Evolutionary conservation across 768 basidiomycete genomes (phyloP), one percentile per base, ranked within the genome.

Genomic region (Leccinum uliginosum): DNA sequence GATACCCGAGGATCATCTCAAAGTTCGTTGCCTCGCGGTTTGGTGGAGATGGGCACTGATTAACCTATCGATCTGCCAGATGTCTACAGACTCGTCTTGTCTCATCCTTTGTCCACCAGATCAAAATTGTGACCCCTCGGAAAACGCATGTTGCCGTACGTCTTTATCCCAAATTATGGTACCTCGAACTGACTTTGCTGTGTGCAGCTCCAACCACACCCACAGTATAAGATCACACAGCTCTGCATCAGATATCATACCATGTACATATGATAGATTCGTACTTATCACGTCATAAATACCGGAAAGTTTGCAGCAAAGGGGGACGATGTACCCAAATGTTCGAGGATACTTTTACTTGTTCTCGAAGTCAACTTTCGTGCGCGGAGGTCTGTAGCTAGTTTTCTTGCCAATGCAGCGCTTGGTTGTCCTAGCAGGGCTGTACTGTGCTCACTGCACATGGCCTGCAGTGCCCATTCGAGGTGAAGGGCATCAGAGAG

Each of bases 81-180:
- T 75, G 47, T 75, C 75, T 24, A 74, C 74, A 40, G 76, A 83
- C 56, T 80, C 83, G 4, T 80, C 79, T 14, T 92, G 90, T 69
- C 76, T 91, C 54, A 85, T 92, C 58, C 63, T 83, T 19, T 92
- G 90, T 62, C 89, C 88, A 6, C 67, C 80, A 10, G 87, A 88
- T 66, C 79, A 80, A 56, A 80, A 78, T 34, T 92, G 91, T 63
- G 75, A 86, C 63, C 84, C 85, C 14, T 68, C 70, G 27, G 85
- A 89, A 65, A 85, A 89, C 59, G 83, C 87, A 1, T 92, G 90
- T 68, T 92, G 89, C 68, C 89, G 89, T 91, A 69, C 75, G 89
- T 81, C 40, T 24, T 54, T 10, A 47, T 21, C n/a, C 23, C 44
- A 51, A 40, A 26, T 10, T 21, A 45, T 26, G 46, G 15, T 51